Evolutionary conservation across 352 stramenopile species (phyloP), one percentile per base, ranked within the genome.

Genomic region (Halophytophthora polymorphica): DNA sequence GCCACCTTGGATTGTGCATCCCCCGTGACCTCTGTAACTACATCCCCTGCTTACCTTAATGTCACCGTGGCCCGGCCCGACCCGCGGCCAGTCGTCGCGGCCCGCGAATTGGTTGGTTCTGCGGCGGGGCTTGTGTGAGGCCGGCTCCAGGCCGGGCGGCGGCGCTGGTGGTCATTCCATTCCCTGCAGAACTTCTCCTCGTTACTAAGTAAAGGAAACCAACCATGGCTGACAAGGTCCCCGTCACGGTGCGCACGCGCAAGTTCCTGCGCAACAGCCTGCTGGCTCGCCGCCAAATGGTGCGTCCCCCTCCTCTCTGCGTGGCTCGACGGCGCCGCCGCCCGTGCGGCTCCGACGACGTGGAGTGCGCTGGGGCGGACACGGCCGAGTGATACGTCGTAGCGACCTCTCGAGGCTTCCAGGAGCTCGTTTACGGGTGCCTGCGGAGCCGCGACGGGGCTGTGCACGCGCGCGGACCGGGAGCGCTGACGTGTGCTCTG

Each of bases 231-330:
- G 86, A 94, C 68, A 93, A 95, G 74, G 75, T 83, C 69, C 86
- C 93, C 67, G 96, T 99, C 69, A 98, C 97, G 56, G 95, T 99
- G 64, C 96, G 98, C 77, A 99, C 96, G 65, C 93, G 96, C 75
- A 99, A 99, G 88, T 99, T 99, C 83, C 93, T 98, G 64, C 83
- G 91, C 70, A 99, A 99, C 88, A 88, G 91, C 47, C 93, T 99
- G 59, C 83, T 99, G 55, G 79, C 91, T 58, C 83, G 97, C 71
- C 96, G 95, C 71, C 96, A 99, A 92, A 98, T 99, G 80, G 86
- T 98, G 91, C 69, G 68, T 61, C 23, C 22, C 21, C 28, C 25
- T 31, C 7, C 44, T 39, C 44, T 25, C 6, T 19, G 21, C 10
- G n/a, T n/a, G n/a, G n/a, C n/a, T n/a, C n/a, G n/a, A n/a, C n/a